Evolutionary conservation across 2,329 filamentous ascomycete species (phyloP), one percentile per base, ranked within the genome.

Genomic region (Apiospora pterosperma): DNA sequence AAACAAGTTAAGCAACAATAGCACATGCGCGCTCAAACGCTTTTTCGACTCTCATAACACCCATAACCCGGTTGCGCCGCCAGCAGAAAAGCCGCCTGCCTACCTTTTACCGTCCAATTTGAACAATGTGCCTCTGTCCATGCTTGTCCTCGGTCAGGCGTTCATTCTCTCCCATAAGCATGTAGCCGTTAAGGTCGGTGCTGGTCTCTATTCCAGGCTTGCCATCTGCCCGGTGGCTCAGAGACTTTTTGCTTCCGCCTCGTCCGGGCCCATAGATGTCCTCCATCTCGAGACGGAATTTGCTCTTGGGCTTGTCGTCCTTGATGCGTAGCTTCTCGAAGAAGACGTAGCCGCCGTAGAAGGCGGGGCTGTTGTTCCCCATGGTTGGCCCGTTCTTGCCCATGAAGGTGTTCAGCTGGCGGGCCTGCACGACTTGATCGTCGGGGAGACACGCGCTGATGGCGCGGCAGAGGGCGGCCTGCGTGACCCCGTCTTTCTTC

Each of bases 311-410:
- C 75, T 84, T 86, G 1, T 77, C 76, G 67, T 85, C 78, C 67
- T 78, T 78, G 64, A 88, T 74, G 19, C 85, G 75, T 67, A 84
- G 64, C 77, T 88, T 88, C 77, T 89, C 85, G 68, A 89, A 88
- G 71, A 82, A 87, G 31, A 86, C 80, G 72, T 88, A 88, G 0
- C 79, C 79, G 10, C 79, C 80, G 68, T 88, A 88, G 69, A 82
- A 88, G 3, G 84, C 74, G 8, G 68, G 67, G 59, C 74, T 81
- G 1, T 76, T 81, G 42, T 81, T 81, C 0, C 86, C 85, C 1
- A 75, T 72, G 19, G 70, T 74, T 0, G 81, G 66, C 0, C 85
- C 85, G 61, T 81, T 82, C 72, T 83, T 82, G 16, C 69, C 71
- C 41, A 84, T 77, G 73, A 88, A 88, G 21, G 76, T 72, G 23